phyloP scores from a whole-genome alignment of 129 eudicot genomes.

The Saposhnikovia divaricata region DNA sequence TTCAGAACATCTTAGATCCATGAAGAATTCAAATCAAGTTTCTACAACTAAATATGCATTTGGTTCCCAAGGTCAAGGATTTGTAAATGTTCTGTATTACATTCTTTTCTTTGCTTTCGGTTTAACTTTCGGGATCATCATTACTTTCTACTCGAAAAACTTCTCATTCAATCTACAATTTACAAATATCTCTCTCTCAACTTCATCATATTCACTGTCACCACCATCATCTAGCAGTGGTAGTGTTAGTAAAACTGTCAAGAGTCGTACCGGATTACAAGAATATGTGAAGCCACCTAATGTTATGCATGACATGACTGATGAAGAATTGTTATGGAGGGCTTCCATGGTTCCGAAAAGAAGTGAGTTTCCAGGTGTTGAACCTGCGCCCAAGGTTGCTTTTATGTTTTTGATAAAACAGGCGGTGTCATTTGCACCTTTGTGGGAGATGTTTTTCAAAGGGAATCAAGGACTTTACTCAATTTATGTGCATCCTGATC shows the following conservation, averaged over 20 bases:
- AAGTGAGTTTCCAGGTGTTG: slow-evolving; percentile 27
- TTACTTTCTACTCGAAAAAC: slow-evolving; percentile 40
- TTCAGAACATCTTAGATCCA: neutral
- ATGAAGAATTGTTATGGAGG: slow-evolving; percentile 59
- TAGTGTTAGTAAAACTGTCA: neutral
- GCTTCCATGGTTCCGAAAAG: slow-evolving; percentile 58
- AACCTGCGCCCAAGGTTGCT: slow-evolving; percentile 44
- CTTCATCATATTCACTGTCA: slow-evolving; percentile 6
- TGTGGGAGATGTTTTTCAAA: slow-evolving; percentile 69
- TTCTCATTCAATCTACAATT: slow-evolving; percentile 42
- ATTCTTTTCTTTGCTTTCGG: slow-evolving; percentile 51
- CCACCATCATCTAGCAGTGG: neutral
- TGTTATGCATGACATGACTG: slow-evolving; percentile 48
- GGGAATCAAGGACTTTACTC: slow-evolving; percentile 52
- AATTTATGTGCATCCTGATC: slow-evolving; percentile 65
- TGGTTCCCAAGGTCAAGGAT: slow-evolving; percentile 25
- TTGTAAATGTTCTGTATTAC: slow-evolving; percentile 32
- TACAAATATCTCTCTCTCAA: slow-evolving; percentile 21
- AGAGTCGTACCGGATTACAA: slow-evolving; percentile 9
- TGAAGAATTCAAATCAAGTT: neutral
- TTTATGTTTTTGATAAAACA: slow-evolving; percentile 60
- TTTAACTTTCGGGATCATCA: slow-evolving; percentile 41
- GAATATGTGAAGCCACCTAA: slow-evolving; percentile 22
- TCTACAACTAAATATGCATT: slow-evolving; percentile 12
- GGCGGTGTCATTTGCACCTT: slow-evolving; percentile 48